Evolutionary conservation across 164 flowering plant genomes (phyloP).

Genomic region (Chimonanthus praecox): DNA sequence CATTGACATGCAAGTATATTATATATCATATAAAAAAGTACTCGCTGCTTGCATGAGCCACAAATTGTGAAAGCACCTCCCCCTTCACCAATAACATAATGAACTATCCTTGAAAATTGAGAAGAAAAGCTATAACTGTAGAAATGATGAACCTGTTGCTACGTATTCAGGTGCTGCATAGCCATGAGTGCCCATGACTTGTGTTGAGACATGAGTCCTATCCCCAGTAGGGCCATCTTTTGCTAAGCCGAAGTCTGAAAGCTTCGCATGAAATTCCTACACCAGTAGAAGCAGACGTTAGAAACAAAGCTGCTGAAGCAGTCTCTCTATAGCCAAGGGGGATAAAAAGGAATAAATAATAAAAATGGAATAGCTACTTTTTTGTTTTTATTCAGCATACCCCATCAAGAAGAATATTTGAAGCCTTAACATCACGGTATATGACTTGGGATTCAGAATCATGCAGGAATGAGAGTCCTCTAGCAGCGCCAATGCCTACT

Average conservation of each 20-base stretch:
- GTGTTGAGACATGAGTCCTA: conserved; percentile 48
- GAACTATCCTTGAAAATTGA: not conserved
- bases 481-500: conserved; percentile 84
- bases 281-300: not conserved
- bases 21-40: too few species aligned
- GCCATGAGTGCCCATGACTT: conserved; percentile 53
- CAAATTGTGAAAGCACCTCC: too few species aligned
- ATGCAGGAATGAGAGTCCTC: conserved; percentile 80
- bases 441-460: conserved; percentile 73
- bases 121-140: not conserved
- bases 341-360: not conserved
- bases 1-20: too few species aligned
- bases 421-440: conserved; percentile 82
- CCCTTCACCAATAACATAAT: too few species aligned
- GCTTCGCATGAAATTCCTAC: conserved; percentile 54
- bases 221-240: conserved; percentile 57
- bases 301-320: not conserved
- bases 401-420: conserved; percentile 79
- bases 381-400: conserved; percentile 28
- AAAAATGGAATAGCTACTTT: not conserved
- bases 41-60: too few species aligned
- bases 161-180: conserved; percentile 61
- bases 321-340: not conserved
- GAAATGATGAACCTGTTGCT: conserved; percentile 33
- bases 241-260: conserved; percentile 58